Percentiles rank a stretch among this genome's conserved stretches.
These are phyloP conservation scores for Pleurotus tuber-regium DNA, from an alignment of 768 basidiomycete genomes.

Conservation along the genomic window DNA sequence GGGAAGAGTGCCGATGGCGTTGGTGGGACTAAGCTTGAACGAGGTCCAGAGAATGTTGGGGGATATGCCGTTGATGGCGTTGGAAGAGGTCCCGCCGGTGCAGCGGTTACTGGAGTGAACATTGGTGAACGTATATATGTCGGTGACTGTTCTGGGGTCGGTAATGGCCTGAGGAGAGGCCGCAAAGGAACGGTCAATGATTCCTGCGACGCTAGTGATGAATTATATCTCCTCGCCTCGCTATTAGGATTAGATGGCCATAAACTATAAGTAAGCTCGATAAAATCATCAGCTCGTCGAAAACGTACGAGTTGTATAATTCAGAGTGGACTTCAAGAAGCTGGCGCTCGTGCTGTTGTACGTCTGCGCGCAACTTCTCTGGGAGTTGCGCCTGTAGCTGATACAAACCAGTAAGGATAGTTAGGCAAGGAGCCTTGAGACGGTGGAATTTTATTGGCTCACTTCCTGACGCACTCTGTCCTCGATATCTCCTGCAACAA, in stretches of 20 bases:
- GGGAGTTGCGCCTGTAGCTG: conserved; percentile 45
- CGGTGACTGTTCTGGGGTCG: conserved; percentile 46
- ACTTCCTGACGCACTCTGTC: conserved; percentile 44
- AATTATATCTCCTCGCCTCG: conserved; percentile 45
- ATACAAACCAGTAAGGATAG: background rate
- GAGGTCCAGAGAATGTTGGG: conserved; percentile 7
- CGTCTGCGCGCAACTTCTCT: conserved; percentile 35
- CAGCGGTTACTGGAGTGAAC: conserved; percentile 18
- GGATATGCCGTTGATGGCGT: conserved; percentile 13
- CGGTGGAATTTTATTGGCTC: conserved; percentile 12
- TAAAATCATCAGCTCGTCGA: no score
- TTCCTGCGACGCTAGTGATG: conserved; percentile 30
- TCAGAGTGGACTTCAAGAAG: conserved; percentile 40
- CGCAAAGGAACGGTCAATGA: conserved; percentile 41
- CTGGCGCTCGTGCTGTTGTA: conserved; percentile 39
- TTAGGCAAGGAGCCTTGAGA: background rate
- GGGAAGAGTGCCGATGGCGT: conserved; percentile 47
- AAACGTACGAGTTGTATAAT: conserved; percentile 46
- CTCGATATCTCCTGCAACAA: conserved; percentile 35
- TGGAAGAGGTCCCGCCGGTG: conserved; percentile 12
- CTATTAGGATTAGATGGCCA: conserved; percentile 22
- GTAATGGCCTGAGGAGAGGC: conserved; percentile 49
- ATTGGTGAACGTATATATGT: conserved; percentile 18
- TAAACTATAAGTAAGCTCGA: no score
- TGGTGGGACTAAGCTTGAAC: conserved; percentile 22